Conservation (phyloP, 805 yeast genomes). For the Ogataea ganodermae region DNA sequence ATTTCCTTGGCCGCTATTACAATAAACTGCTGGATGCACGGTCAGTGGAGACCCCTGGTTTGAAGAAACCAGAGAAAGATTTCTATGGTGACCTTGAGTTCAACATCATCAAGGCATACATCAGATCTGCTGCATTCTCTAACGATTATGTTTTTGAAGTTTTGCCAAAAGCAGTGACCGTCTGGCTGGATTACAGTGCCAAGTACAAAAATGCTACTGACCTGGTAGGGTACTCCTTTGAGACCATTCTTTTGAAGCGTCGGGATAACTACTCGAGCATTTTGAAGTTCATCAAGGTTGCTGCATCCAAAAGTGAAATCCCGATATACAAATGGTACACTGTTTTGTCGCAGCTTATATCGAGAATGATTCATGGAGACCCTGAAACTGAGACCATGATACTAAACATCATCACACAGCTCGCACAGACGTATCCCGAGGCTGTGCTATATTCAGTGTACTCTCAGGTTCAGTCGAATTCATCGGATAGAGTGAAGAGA, state of each 20-base stretch:
- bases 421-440: conserved; percentile 69
- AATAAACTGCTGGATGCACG: conserved; percentile 76
- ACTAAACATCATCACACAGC: conserved; percentile 53
- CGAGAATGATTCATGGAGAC: conserved; percentile 71
- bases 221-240: conserved; percentile 29
- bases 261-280: conserved; percentile 46
- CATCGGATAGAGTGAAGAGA: conserved; percentile 44
- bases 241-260: conserved; percentile 33
- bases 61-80: conserved; percentile 33
- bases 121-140: conserved; percentile 62
- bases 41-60: conserved; percentile 29
- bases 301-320: conserved; percentile 41
- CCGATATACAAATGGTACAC: conserved; percentile 73
- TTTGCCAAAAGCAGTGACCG: conserved; percentile 83
- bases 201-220: conserved; percentile 32
- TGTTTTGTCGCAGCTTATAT: conserved; percentile 81
- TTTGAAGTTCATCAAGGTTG: conserved; percentile 46
- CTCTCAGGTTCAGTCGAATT: conserved; percentile 65
- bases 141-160: conserved; percentile 75
- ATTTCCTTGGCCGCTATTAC: conserved; percentile 76
- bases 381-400: conserved; percentile 56
- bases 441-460: conserved; percentile 85
- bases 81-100: conserved; percentile 55
- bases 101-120: conserved; percentile 55
- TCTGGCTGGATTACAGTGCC: conserved; percentile 82